Evolutionary conservation across 2,329 filamentous ascomycete genomes (phyloP).

Genomic region (Mycosphaerella sp.): DNA sequence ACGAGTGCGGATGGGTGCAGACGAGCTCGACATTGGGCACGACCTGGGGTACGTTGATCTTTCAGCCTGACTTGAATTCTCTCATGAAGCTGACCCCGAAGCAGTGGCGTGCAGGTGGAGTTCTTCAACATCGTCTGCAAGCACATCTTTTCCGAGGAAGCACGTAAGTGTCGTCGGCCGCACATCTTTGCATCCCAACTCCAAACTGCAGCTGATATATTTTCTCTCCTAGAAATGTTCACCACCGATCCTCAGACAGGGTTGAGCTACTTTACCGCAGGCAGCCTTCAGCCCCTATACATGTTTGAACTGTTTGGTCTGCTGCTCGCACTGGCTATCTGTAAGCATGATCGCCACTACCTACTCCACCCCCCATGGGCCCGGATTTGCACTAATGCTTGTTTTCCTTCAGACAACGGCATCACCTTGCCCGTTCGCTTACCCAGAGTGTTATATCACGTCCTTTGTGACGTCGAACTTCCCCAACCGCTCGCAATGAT

Average conservation of each 20-base stretch:
- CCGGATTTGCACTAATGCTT: background rate
- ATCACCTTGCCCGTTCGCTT: slow-evolving; percentile 86
- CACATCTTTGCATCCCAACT: background rate
- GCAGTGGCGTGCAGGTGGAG: slow-evolving; percentile 83
- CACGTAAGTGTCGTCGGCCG: slow-evolving; percentile 46
- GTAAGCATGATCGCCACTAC: background rate
- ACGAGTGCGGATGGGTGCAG: slow-evolving; percentile 76
- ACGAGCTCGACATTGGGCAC: slow-evolving; percentile 76
- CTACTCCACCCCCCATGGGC: no score
- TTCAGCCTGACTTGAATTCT: background rate
- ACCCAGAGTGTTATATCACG: slow-evolving; percentile 74
- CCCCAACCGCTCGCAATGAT: slow-evolving; percentile 58
- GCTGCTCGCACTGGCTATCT: slow-evolving; percentile 81
- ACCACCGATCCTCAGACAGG: slow-evolving; percentile 67
- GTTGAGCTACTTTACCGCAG: slow-evolving; percentile 83
- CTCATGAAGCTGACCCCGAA: background rate
- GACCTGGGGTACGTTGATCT: slow-evolving; percentile 56
- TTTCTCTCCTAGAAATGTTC: slow-evolving; percentile 55
- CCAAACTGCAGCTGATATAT: background rate
- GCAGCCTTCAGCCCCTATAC: slow-evolving; percentile 74
- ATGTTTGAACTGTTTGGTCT: slow-evolving; percentile 86
- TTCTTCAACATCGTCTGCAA: slow-evolving; percentile 83
- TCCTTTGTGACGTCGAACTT: slow-evolving; percentile 48
- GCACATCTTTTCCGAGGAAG: slow-evolving; percentile 69
- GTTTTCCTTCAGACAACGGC: slow-evolving; percentile 58